These are phyloP conservation scores for Salinomyces thailandicus DNA, from an alignment of 2,329 filamentous ascomycete genomes.

Conservation along the genomic window DNA sequence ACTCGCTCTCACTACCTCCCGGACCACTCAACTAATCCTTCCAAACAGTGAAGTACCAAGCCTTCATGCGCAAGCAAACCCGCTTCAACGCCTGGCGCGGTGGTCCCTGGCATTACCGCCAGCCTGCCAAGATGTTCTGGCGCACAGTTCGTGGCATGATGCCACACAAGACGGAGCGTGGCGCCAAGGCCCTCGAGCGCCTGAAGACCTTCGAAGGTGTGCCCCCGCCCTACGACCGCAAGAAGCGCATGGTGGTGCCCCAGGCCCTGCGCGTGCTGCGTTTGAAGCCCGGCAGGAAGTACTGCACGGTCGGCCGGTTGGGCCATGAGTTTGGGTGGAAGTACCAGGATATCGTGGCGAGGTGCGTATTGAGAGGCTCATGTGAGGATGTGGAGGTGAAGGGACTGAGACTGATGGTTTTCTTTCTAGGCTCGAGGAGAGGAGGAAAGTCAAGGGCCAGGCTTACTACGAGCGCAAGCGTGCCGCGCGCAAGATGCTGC, in stretches of 20 bases:
- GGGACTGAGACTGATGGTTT: conserved; percentile 8
- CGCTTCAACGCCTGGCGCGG: conserved; percentile 98
- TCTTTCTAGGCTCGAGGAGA: conserved; percentile 83
- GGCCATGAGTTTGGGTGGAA: conserved; percentile 99
- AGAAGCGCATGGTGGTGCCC: conserved; percentile 99
- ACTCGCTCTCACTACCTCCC: conserved; percentile 2
- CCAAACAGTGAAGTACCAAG: conserved; percentile 99
- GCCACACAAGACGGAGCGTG: conserved; percentile 98
- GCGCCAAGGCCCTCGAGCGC: conserved; percentile 90
- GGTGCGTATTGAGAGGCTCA: conserved; percentile 51
- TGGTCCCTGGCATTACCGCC: conserved; percentile 99
- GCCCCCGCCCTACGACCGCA: conserved; percentile 97
- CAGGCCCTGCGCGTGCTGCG: conserved; percentile 94
- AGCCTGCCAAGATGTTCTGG: conserved; percentile 99
- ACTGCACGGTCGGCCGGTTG: conserved; percentile 96
- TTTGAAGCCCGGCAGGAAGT: conserved; percentile 98
- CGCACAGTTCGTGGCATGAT: conserved; percentile 99
- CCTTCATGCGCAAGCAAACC: conserved; percentile 99
- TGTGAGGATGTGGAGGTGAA: background rate
- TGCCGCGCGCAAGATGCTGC: conserved; percentile 79
- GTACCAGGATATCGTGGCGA: conserved; percentile 98
- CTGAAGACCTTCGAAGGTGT: conserved; percentile 99
- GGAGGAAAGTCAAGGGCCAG: conserved; percentile 97
- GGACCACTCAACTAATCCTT: too few relatives aligned
- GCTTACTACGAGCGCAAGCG: conserved; percentile 99